Conservation (phyloP, 2,329 filamentous ascomycete species). For the Ambrosiella xylebori region DNA sequence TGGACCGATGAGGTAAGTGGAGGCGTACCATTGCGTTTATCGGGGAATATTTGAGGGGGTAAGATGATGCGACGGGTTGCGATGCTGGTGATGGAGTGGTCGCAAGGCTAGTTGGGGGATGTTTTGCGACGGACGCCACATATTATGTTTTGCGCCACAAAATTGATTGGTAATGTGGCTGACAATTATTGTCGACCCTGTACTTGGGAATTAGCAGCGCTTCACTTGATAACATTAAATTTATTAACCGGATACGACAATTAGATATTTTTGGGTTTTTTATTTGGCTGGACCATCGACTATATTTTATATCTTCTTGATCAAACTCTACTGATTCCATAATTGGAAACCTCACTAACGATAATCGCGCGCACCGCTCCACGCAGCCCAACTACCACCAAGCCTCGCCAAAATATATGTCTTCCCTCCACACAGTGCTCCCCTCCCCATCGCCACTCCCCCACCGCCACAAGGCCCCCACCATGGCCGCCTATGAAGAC, state of each 20-base stretch:
- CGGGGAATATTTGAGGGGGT: too few relatives aligned
- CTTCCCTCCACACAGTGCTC: too few relatives aligned
- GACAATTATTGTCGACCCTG: background rate
- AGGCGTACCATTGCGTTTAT: too few relatives aligned
- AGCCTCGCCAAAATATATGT: too few relatives aligned
- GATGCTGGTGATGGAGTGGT: background rate
- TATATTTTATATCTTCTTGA: background rate
- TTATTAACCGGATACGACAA: too few relatives aligned
- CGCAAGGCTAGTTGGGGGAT: background rate
- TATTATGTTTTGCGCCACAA: background rate
- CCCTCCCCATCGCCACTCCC: too few relatives aligned
- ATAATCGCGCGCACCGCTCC: too few relatives aligned
- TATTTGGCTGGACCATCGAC: background rate
- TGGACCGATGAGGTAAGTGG: too few relatives aligned
- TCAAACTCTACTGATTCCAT: too few relatives aligned
- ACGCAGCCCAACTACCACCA: too few relatives aligned
- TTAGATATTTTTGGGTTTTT: too few relatives aligned
- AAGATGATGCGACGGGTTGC: background rate
- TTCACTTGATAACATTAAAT: background rate
- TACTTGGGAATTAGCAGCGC: background rate
- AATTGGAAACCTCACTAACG: too few relatives aligned
- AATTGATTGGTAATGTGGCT: background rate
- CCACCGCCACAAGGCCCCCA: background rate
- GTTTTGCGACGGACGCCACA: background rate
- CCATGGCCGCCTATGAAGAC: constrained; percentile 3